phyloP scores from a whole-genome alignment of 1,284 basidiomycete genomes.

The Calocybe gambosa region DNA sequence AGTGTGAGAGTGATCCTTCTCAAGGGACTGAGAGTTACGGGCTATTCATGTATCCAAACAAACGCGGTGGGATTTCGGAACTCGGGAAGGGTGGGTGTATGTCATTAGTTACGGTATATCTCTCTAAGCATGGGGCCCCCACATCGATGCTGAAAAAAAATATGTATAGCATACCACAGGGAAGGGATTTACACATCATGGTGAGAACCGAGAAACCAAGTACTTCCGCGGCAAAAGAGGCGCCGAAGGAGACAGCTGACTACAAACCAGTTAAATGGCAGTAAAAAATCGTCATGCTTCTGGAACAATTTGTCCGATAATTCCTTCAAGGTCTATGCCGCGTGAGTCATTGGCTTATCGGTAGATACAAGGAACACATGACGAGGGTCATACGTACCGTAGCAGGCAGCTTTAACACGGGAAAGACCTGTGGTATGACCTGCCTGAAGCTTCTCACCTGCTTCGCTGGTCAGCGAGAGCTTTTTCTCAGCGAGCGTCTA shows the following conservation, averaged over 20 bases:
- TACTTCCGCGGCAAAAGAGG: not conserved
- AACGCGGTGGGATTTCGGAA: not conserved
- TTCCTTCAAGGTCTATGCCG: conserved; percentile 12
- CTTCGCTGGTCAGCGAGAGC: conserved; percentile 10
- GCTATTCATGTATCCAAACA: not conserved
- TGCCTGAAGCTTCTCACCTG: conserved; percentile 11
- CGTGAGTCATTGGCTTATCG: not conserved
- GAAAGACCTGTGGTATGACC: conserved; percentile 17
- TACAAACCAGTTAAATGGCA: not conserved
- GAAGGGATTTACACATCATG: not conserved
- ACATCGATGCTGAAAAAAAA: not conserved
- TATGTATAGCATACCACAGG: not conserved
- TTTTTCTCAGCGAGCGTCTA: conserved; percentile 12
- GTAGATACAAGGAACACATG: not conserved
- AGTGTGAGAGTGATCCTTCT: not conserved
- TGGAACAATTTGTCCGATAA: conserved; percentile 15
- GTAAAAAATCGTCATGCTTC: conserved; percentile 3
- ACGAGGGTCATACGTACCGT: conserved; percentile 12
- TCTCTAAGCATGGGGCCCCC: too few relatives aligned
- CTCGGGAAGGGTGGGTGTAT: not conserved
- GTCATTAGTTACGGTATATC: not conserved
- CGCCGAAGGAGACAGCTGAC: not conserved
- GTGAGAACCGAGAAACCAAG: not conserved
- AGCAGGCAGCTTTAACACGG: conserved; percentile 14
- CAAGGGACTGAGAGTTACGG: not conserved